phyloP scores from a whole-genome alignment of 257 asterid genomes.

The Solanum paucissectum region DNA sequence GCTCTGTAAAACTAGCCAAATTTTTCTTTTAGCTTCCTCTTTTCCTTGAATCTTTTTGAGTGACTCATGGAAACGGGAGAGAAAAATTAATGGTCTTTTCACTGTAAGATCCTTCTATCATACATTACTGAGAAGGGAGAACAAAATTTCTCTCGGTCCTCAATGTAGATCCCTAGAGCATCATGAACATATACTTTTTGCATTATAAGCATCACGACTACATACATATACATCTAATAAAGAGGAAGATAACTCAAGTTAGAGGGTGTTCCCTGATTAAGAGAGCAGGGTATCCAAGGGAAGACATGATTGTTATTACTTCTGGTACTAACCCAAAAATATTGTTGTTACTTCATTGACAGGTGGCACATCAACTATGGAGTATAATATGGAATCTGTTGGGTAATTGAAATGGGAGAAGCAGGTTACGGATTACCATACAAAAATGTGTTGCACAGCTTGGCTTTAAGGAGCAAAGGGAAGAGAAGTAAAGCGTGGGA shows the following conservation, averaged over 20 bases:
- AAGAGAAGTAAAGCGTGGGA: neutral
- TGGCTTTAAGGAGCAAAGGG: neutral
- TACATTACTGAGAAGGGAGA: neutral
- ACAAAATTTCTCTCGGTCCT: neutral
- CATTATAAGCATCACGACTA: neutral
- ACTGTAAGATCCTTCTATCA: neutral
- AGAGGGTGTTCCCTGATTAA: neutral
- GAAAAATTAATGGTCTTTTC: neutral
- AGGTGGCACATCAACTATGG: neutral
- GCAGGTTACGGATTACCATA: neutral
- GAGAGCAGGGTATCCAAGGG: neutral
- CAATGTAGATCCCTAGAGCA: neutral
- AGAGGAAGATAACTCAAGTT: neutral
- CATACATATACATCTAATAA: neutral
- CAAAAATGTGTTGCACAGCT: neutral
- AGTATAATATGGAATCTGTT: neutral
- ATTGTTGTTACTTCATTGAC: neutral
- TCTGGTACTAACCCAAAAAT: neutral
- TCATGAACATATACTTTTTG: neutral
- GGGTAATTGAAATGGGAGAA: neutral
- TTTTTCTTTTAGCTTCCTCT: neutral
- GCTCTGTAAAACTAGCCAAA: neutral
- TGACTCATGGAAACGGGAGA: neutral
- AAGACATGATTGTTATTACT: neutral
- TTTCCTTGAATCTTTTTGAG: neutral